These are phyloP conservation scores for Lithospermum erythrorhizon DNA, from an alignment of 257 asterid species.

Conservation along the genomic window DNA sequence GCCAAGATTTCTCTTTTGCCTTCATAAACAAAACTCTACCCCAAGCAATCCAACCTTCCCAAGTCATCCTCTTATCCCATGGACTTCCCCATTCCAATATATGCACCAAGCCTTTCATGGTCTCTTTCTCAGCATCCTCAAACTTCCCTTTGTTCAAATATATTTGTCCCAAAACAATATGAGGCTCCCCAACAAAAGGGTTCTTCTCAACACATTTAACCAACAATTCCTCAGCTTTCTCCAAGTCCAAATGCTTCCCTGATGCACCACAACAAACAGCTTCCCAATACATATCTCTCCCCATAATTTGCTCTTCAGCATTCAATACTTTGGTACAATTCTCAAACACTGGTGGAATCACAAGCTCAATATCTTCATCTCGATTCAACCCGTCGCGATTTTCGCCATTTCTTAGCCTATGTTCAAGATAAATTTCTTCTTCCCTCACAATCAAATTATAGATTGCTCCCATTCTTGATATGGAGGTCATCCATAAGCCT, in stretches of 20 bases:
- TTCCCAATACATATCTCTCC: constrained; percentile 75
- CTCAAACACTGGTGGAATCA: constrained; percentile 59
- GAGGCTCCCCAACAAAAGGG: constrained; percentile 64
- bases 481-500: constrained; percentile 58
- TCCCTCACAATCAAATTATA: constrained; percentile 49
- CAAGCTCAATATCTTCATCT: constrained; percentile 59
- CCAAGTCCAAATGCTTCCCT: constrained; percentile 28
- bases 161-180: constrained; percentile 61
- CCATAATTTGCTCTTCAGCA: constrained; percentile 36
- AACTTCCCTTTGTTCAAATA: constrained; percentile 43
- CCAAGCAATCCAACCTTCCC: constrained; percentile 96
- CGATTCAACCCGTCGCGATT: constrained; percentile 9
- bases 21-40: constrained; percentile 51
- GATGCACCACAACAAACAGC: constrained; percentile 42
- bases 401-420: constrained; percentile 7
- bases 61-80: constrained; percentile 91
- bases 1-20: constrained; percentile 63
- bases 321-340: constrained; percentile 35
- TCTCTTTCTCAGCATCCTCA: constrained; percentile 54
- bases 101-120: constrained; percentile 52
- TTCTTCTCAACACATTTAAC: constrained; percentile 49
- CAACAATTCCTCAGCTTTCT: constrained; percentile 44
- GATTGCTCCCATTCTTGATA: constrained; percentile 64
- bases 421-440: constrained; percentile 32
- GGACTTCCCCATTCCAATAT: constrained; percentile 85